phyloP scores from a whole-genome alignment of 805 yeast species.

The Sugiyamaella boreocaroliniensis region DNA sequence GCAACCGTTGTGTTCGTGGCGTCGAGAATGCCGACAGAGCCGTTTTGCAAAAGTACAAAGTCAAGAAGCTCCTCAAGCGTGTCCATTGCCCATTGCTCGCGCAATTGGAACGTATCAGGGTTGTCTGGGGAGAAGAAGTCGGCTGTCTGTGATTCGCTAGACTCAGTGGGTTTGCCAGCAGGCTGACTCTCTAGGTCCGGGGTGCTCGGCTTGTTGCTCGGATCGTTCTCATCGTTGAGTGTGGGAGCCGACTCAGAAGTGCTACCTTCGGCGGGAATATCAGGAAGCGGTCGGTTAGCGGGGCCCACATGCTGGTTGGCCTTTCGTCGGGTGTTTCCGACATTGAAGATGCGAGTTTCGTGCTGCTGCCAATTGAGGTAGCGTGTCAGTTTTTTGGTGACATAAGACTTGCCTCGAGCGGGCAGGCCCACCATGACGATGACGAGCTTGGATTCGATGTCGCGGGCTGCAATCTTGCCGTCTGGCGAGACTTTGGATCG shows the following conservation, averaged over 20 bases:
- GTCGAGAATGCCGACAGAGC: conserved; percentile 89
- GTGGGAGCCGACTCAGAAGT: conserved; percentile 16
- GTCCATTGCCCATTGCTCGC: conserved; percentile 93
- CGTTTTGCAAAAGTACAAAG: conserved; percentile 70
- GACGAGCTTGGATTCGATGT: conserved; percentile 76
- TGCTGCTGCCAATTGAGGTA: conserved; percentile 93
- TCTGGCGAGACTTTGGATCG: conserved; percentile 73
- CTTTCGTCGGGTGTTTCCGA: conserved; percentile 86
- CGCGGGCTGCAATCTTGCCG: conserved; percentile 39
- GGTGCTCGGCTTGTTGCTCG: conserved; percentile 1
- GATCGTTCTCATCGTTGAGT: neutral
- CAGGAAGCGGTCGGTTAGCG: conserved; percentile 56
- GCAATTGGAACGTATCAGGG: conserved; percentile 49
- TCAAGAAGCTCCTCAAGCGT: conserved; percentile 79
- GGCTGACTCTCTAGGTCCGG: conserved; percentile 4
- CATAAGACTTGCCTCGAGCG: conserved; percentile 90
- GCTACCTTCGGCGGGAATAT: conserved; percentile 22
- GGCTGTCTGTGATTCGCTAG: conserved; percentile 51
- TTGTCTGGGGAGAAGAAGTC: conserved; percentile 82
- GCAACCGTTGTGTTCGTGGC: conserved; percentile 82
- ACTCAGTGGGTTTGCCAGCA: neutral
- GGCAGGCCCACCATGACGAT: conserved; percentile 96
- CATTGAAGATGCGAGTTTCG: conserved; percentile 84
- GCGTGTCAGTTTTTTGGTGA: conserved; percentile 83
- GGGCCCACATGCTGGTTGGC: conserved; percentile 61